Conservation (phyloP, 768 basidiomycete genomes). For the Guyanaporus albipodus region DNA sequence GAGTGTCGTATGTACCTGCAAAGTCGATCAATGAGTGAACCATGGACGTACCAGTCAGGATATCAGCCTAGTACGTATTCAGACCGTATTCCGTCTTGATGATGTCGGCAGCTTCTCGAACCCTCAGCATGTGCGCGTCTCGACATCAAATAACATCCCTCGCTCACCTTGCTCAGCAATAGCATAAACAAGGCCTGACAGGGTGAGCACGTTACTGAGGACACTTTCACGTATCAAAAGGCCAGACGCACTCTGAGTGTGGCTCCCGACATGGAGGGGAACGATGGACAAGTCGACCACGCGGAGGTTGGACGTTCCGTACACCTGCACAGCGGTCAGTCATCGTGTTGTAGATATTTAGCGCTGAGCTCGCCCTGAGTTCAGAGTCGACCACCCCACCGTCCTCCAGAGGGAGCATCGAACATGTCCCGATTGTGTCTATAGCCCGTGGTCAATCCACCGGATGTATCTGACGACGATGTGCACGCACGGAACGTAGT, state of each 20-base stretch:
- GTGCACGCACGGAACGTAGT: neutral
- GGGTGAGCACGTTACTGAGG: neutral
- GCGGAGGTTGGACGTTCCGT: neutral
- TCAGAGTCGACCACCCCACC: neutral
- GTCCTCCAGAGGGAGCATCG: constrained; percentile 1
- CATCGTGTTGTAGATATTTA: neutral
- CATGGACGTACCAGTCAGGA: no score
- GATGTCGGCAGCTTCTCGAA: neutral
- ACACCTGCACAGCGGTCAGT: neutral
- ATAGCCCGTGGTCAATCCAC: neutral
- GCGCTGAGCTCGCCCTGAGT: neutral
- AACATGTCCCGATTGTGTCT: constrained; percentile 3
- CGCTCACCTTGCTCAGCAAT: constrained; percentile 1
- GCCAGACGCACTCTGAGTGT: neutral
- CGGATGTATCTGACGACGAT: neutral
- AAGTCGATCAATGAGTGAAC: no score
- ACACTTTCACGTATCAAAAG: neutral
- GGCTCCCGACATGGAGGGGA: neutral
- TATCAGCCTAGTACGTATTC: neutral
- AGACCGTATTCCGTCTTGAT: constrained; percentile 1
- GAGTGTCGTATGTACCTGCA: no score
- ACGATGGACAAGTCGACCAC: constrained; percentile 1
- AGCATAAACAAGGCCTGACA: neutral
- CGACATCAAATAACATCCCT: no score
- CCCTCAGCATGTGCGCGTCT: neutral